Evolutionary conservation across 495 filamentous ascomycete genomes (phyloP), one percentile per base, ranked within the genome.

Genomic region (Durotheca rogersii): DNA sequence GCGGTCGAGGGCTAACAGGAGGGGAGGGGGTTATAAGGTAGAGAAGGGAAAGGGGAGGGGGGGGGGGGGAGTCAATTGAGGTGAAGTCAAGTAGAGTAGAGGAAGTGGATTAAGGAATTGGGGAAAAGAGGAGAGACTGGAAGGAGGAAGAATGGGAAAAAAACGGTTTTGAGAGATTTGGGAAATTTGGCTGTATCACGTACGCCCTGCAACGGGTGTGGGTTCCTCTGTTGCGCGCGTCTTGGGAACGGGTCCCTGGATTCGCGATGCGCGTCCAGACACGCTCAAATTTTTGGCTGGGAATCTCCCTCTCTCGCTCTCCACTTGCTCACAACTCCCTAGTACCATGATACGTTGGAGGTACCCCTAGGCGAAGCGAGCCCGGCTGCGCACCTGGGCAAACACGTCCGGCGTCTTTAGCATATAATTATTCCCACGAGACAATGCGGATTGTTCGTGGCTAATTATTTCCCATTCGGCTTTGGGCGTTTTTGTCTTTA

Each of bases 261-360:
- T 52, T 59, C 56, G 56, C 56, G 56, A 38, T 59, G 56, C 56
- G 56, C 56, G 56, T 59, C 48, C 45, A 17, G 49, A 59, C 56
- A 59, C 56, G 56, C 48, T 53, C 29, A 48, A 48, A 50, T 50
- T 59, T 50, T 53, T 45, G 44, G 56, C 29, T 59, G 41, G 49
- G 23, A 49, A 33, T 59, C 35, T 44, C 45, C 23, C 23, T 27
- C 23, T 27, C 41, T 39, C 37, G 27, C 43, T 49, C 50, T 52
- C 56, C 56, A 50, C 53, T 39, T 16, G 33, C 25, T 40, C 40
- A 38, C 18, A 17, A 50, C 44, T n/a, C n/a, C n/a, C n/a, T n/a
- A n/a, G n/a, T n/a, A n/a, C n/a, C n/a, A n/a, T n/a, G n/a, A n/a
- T n/a, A n/a, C n/a, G n/a, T n/a, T n/a, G n/a, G n/a, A n/a, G n/a